These are phyloP conservation scores for Cryptococcus hybrid DNA, from an alignment of 1,284 basidiomycete species.

Conservation along the genomic window DNA sequence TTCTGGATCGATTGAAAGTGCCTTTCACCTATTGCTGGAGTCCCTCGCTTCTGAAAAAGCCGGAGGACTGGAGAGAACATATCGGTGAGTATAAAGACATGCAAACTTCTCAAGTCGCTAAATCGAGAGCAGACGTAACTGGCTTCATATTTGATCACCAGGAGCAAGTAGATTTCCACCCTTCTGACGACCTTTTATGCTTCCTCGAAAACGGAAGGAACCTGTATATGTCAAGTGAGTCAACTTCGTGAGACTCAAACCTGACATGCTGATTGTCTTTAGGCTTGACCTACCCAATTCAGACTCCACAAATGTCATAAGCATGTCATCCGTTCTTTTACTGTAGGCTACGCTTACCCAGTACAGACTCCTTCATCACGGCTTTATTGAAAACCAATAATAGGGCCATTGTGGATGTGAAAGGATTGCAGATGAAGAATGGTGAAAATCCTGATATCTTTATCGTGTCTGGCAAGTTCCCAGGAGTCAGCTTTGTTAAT, in stretches of 20 bases:
- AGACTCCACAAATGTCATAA: no score
- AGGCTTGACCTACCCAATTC: no score
- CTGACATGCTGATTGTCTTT: no score
- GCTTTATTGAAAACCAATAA: slow-evolving; percentile 50
- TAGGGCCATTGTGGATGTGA: slow-evolving; percentile 63
- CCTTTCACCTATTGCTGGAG: slow-evolving; percentile 72
- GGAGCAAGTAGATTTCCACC: not conserved
- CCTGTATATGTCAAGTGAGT: no score
- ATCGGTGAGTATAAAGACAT: slow-evolving; percentile 59
- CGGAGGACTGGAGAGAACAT: slow-evolving; percentile 62
- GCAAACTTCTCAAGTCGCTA: slow-evolving; percentile 55
- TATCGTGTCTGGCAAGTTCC: slow-evolving; percentile 52
- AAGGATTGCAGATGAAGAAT: slow-evolving; percentile 62
- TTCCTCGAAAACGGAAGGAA: not conserved
- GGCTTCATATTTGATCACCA: slow-evolving; percentile 47
- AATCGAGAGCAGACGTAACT: slow-evolving; percentile 62
- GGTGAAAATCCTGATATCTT: slow-evolving; percentile 57
- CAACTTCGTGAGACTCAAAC: no score
- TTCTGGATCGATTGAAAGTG: slow-evolving; percentile 60
- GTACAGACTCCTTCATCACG: slow-evolving; percentile 43
- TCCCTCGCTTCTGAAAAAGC: slow-evolving; percentile 62
- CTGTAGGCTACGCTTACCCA: no score
- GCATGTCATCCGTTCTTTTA: no score
- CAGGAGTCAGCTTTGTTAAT: not conserved
- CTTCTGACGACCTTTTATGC: not conserved